Percentiles rank a stretch among this genome's conserved stretches.
Evolutionary conservation across 1,139 yeast species (phyloP).

Genomic region (Protomyces inundatus): DNA sequence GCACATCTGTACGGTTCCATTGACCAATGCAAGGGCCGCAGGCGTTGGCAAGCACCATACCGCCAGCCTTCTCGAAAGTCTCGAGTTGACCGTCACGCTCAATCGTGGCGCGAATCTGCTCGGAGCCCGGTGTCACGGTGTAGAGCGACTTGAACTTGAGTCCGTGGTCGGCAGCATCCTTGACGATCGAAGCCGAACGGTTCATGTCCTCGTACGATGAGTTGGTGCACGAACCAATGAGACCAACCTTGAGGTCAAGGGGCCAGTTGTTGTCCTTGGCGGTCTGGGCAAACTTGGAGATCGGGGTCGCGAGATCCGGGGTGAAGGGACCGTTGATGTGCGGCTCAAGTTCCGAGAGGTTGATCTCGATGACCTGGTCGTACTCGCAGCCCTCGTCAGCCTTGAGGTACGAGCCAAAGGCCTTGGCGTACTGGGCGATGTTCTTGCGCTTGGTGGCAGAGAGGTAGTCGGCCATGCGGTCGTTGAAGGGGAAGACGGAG

Average conservation of each 20-base stretch:
- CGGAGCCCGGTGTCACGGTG: slow-evolving; percentile 98
- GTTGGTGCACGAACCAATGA: slow-evolving; percentile 99
- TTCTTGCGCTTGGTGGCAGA: slow-evolving; percentile 79
- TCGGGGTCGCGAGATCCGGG: slow-evolving; percentile 97
- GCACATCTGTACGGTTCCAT: slow-evolving; percentile 97
- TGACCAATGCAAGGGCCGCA: slow-evolving; percentile 99
- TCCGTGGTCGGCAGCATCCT: slow-evolving; percentile 88
- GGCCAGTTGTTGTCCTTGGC: slow-evolving; percentile 93
- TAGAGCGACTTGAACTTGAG: slow-evolving; percentile 82
- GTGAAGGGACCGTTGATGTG: slow-evolving; percentile 99
- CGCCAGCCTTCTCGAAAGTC: slow-evolving; percentile 88
- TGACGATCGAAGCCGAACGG: slow-evolving; percentile 89
- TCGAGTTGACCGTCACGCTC: slow-evolving; percentile 93
- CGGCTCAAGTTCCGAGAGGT: slow-evolving; percentile 92
- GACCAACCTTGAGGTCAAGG: slow-evolving; percentile 84
- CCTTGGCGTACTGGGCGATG: slow-evolving; percentile 74
- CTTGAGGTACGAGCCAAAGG: slow-evolving; percentile 59
- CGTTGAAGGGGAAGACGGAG: slow-evolving; percentile 94
- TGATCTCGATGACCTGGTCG: slow-evolving; percentile 92
- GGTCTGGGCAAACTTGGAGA: slow-evolving; percentile 84
- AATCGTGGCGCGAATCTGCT: slow-evolving; percentile 97
- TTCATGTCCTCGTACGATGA: slow-evolving; percentile 98
- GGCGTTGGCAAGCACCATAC: slow-evolving; percentile 93
- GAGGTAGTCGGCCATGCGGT: slow-evolving; percentile 83
- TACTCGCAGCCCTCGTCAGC: slow-evolving; percentile 95